phyloP scores from a whole-genome alignment of 2,329 filamentous ascomycete species.

The Malbranchea zuffiana region DNA sequence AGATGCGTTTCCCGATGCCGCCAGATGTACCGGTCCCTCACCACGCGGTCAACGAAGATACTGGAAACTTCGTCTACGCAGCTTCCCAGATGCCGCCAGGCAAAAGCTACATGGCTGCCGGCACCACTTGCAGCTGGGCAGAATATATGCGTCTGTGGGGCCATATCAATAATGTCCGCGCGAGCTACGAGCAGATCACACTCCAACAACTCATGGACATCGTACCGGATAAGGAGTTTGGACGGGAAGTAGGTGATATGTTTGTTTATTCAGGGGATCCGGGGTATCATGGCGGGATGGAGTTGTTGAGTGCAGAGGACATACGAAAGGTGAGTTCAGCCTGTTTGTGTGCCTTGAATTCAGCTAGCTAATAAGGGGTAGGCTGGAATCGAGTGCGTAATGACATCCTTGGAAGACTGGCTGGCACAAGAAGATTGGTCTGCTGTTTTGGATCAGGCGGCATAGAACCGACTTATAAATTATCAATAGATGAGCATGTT shows the following conservation, averaged over 20 bases:
- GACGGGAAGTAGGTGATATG: conserved; percentile 39
- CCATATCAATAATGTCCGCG: conserved; percentile 25
- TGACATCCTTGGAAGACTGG: conserved; percentile 22
- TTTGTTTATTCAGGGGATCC: conserved; percentile 39
- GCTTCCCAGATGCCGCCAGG: conserved; percentile 42
- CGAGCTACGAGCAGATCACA: conserved; percentile 33
- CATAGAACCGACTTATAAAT: no score
- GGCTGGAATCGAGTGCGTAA: conserved; percentile 35
- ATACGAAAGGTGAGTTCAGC: conserved; percentile 32
- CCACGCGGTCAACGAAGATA: conserved; percentile 38
- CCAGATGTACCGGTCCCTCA: conserved; percentile 35
- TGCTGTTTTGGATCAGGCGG: conserved; percentile 5
- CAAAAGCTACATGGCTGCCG: conserved; percentile 41
- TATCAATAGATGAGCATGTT: no score
- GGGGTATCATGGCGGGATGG: conserved; percentile 41
- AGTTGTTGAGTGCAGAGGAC: conserved; percentile 36
- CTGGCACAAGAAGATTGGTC: conserved; percentile 23
- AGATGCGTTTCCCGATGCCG: conserved; percentile 40
- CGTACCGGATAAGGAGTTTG: conserved; percentile 33
- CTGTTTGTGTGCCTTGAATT: background rate
- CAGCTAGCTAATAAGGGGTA: conserved; percentile 13
- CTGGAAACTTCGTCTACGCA: conserved; percentile 40
- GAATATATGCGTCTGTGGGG: conserved; percentile 39
- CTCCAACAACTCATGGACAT: conserved; percentile 33
- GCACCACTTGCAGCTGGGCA: conserved; percentile 37